Base-by-base conservation (phyloP, 371 early-diverging fungal genomes). In the Mucor velutinosus region DNA sequence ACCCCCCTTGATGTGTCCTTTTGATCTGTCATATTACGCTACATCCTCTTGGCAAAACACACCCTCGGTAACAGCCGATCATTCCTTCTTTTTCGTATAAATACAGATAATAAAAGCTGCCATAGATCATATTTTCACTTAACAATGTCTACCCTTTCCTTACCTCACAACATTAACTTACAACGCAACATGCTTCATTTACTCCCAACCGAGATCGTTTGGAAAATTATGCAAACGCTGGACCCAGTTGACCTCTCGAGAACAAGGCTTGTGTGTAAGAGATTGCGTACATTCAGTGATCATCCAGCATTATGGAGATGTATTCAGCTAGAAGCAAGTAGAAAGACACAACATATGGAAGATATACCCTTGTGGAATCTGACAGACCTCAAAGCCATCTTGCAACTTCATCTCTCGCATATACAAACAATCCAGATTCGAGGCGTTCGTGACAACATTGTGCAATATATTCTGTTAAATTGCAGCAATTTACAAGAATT, bases 401-500 rank as follows among this genome's bases (percentile, higher is more conserved):
- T 80, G 10, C 67, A 64, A 10, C 78, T 78, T 4, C 81, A 80
- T 60, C 56, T 68, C 3, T 21, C 8, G 6, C 45, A 66, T 41
- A 74, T 76, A 15, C 64, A 64, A 29, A 67, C 66, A 8, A 61
- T 76, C 37, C 37, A 70, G 41, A 76, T 81, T 12, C 74, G 75
- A 71, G 76, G 78, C 19, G 78, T 78, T 1, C 78, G 78, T 59
- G 81, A 81, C 64, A 70, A 58, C 64, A 70, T 81, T 58, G 67
- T 78, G 14, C 71, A 67, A 10, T 81, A 71, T 27, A 57, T 81
- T n/a, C 47, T 78, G 6, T 15, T 56, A 6, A 45, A 71, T 30
- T 81, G 81, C 53, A 23, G 23, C 7, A 15, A 67, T 0, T 61
- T 78, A 11, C 23, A 69, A 57, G 71, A 69, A 21, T 49, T 81